Evolutionary conservation across 2,329 filamentous ascomycete species (phyloP).

Genomic region (Leptographium galeiforme): DNA sequence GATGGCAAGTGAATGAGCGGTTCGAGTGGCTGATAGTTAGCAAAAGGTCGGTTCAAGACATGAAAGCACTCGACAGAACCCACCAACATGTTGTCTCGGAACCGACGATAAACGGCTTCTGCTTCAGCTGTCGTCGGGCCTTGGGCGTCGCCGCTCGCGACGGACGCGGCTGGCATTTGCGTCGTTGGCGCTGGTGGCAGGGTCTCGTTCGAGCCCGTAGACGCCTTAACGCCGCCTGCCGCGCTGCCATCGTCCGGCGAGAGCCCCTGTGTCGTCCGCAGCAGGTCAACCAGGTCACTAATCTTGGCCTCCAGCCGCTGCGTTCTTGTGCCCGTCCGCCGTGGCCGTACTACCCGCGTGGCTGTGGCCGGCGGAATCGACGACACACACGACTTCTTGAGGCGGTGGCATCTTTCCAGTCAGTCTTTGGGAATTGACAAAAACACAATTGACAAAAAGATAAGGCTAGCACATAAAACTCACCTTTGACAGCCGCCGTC

Average conservation of each 20-base stretch:
- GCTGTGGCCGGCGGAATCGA: slow-evolving; percentile 23
- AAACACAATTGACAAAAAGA: no score
- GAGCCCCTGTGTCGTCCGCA: slow-evolving; percentile 11
- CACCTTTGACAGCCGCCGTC: slow-evolving; percentile 20
- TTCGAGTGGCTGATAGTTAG: not conserved
- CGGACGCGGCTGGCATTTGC: slow-evolving; percentile 3
- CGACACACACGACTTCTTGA: slow-evolving; percentile 27
- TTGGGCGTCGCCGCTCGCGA: not conserved
- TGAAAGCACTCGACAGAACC: not conserved
- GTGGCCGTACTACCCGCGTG: slow-evolving; percentile 17
- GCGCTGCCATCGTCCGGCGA: not conserved
- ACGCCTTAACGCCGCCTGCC: no score
- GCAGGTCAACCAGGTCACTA: slow-evolving; percentile 32
- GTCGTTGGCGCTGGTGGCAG: no score
- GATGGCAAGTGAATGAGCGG: slow-evolving; percentile 22
- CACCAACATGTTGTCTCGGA: slow-evolving; percentile 25
- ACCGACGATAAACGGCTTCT: slow-evolving; percentile 21
- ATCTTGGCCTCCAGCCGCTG: slow-evolving; percentile 37
- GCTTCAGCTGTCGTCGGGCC: slow-evolving; percentile 8
- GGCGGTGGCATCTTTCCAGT: slow-evolving; percentile 19
- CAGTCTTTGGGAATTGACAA: not conserved
- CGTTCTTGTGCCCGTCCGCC: slow-evolving; percentile 19
- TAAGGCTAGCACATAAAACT: not conserved
- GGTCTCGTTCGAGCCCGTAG: no score
- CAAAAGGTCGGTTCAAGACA: not conserved